phyloP scores from a whole-genome alignment of 2,329 filamentous ascomycete species.

The Pseudogymnoascus sp. region DNA sequence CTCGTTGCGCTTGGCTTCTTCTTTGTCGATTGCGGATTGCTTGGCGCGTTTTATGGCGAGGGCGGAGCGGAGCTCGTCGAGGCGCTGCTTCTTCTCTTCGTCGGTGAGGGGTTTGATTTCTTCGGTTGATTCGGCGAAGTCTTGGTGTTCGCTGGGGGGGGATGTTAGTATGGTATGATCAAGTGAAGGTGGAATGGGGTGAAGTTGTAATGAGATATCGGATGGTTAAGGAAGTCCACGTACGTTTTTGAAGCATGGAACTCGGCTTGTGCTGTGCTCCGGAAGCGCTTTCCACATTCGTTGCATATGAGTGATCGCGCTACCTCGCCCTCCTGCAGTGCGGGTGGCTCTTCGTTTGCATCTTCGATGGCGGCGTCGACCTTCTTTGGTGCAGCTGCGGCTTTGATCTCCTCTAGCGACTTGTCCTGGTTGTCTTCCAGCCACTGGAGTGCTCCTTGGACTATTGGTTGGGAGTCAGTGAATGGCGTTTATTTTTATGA shows the following conservation, averaged over 20 bases:
- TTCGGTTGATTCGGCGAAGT: constrained; percentile 90
- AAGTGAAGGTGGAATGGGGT: not conserved
- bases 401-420: constrained; percentile 69
- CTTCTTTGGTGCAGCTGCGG: constrained; percentile 29
- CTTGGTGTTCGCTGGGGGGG: constrained; percentile 61
- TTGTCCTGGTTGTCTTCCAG: constrained; percentile 87
- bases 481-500: not conserved
- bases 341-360: constrained; percentile 48
- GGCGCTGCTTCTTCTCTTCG: constrained; percentile 75
- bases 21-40: constrained; percentile 64
- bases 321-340: constrained; percentile 60
- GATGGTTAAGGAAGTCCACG: constrained; percentile 21
- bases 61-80: constrained; percentile 65
- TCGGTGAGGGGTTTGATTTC: constrained; percentile 85
- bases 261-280: constrained; percentile 70
- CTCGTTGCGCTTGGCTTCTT: constrained; percentile 80
- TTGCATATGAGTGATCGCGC: constrained; percentile 85
- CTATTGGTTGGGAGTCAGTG: constrained; percentile 33
- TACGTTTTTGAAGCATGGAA: constrained; percentile 85
- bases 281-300: constrained; percentile 87
- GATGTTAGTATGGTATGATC: constrained; percentile 14
- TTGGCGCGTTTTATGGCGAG: constrained; percentile 63
- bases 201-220: not conserved
- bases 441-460: constrained; percentile 89
- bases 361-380: constrained; percentile 43